Percentiles rank a stretch among this genome's conserved stretches.
These are phyloP conservation scores for Spencermartinsiella ligniputridi DNA, from an alignment of 1,139 yeast species.

Conservation along the genomic window DNA sequence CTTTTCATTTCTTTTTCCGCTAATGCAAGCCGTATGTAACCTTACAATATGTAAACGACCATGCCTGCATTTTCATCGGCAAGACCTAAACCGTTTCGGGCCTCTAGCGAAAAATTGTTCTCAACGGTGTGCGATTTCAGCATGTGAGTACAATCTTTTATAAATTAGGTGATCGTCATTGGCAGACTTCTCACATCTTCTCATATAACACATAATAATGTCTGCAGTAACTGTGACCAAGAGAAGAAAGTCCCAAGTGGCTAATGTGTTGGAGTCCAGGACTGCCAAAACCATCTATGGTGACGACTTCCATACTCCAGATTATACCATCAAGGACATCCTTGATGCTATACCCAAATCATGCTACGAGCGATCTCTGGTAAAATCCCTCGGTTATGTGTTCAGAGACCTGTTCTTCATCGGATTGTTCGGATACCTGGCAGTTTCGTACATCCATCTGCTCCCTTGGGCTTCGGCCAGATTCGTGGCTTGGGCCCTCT, in stretches of 20 bases:
- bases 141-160: no score
- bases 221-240: slow-evolving; percentile 28
- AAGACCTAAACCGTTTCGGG: no score
- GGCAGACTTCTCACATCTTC: no score
- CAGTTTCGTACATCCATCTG: slow-evolving; percentile 50
- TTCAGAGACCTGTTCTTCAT: slow-evolving; percentile 58
- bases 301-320: slow-evolving; percentile 64
- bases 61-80: no score
- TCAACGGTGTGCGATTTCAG: no score
- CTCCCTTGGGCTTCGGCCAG: slow-evolving; percentile 45
- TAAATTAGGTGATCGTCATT: no score
- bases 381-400: slow-evolving; percentile 58
- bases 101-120: no score
- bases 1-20: no score
- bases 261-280: slow-evolving; percentile 9
- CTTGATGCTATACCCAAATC: slow-evolving; percentile 69
- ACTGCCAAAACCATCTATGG: slow-evolving; percentile 57
- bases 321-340: slow-evolving; percentile 68
- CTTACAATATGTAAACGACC: no score
- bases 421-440: slow-evolving; percentile 48
- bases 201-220: no score
- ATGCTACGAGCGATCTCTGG: slow-evolving; percentile 63
- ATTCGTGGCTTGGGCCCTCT: slow-evolving; percentile 54
- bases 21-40: no score
- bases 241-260: slow-evolving; percentile 22